Evolutionary conservation across 768 basidiomycete species (phyloP).

Genomic region (Rhodotorula toruloides): DNA sequence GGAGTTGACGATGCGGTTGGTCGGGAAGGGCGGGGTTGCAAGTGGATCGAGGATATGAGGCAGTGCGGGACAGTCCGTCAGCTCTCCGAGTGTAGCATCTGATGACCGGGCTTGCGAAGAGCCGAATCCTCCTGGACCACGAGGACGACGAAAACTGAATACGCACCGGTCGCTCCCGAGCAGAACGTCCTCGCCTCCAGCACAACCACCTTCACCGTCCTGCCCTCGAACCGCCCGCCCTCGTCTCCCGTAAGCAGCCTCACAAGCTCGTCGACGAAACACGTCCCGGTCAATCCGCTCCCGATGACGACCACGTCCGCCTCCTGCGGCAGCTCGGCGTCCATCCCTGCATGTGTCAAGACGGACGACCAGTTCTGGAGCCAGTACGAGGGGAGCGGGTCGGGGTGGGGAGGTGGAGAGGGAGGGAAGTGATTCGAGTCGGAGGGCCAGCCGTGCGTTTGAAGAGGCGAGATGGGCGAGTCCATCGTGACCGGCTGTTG

Average conservation of each 20-base stretch:
- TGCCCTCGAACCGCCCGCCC: background rate
- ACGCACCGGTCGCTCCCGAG: slow-evolving; percentile 44
- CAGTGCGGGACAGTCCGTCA: too few species aligned
- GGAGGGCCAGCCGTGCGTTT: too few species aligned
- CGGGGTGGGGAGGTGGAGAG: background rate
- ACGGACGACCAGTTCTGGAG: background rate
- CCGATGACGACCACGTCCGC: slow-evolving; percentile 29
- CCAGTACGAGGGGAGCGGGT: slow-evolving; percentile 26
- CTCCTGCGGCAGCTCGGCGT: background rate
- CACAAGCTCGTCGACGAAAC: slow-evolving; percentile 9
- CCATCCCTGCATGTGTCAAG: background rate
- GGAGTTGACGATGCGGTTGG: too few species aligned
- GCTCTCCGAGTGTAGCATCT: too few species aligned
- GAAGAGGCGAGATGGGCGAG: too few species aligned
- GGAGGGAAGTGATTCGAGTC: too few species aligned
- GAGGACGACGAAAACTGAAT: too few species aligned
- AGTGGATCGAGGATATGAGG: too few species aligned
- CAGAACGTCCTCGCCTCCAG: slow-evolving; percentile 83
- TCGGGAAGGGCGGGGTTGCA: too few species aligned
- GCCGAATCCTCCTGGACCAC: too few species aligned
- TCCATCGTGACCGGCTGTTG: too few species aligned
- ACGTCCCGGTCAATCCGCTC: slow-evolving; percentile 16
- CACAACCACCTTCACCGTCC: slow-evolving; percentile 51
- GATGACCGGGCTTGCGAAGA: too few species aligned
- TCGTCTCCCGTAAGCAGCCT: background rate